Conservation (phyloP, 2,329 filamentous ascomycete genomes). For the Aspergillus bombycis region DNA sequence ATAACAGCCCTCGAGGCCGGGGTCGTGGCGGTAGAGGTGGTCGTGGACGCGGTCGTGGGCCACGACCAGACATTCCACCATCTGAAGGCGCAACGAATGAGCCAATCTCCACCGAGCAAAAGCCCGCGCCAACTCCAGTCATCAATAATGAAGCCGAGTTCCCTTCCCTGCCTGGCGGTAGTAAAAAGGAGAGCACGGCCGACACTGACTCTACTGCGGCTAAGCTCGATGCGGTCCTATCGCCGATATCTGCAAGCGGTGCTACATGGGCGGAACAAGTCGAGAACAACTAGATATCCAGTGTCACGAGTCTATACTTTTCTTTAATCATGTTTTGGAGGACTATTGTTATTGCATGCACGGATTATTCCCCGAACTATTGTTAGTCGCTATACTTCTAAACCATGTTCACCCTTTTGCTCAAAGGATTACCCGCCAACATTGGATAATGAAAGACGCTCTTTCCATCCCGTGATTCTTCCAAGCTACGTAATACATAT, state of each 20-base stretch:
- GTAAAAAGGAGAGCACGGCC: conserved; percentile 20
- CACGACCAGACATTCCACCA: conserved; percentile 26
- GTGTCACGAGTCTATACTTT: not conserved
- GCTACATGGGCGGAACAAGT: conserved; percentile 39
- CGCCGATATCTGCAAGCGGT: conserved; percentile 29
- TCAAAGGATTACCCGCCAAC: not conserved
- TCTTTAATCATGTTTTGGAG: not conserved
- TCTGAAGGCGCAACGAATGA: conserved; percentile 22
- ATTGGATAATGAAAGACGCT: not conserved
- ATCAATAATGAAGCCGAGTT: conserved; percentile 39
- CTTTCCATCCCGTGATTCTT: not conserved
- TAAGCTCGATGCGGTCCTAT: conserved; percentile 30
- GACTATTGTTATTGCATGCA: conserved; percentile 1
- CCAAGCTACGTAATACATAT: not conserved
- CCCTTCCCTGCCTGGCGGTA: conserved; percentile 37
- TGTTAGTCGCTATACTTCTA: not conserved
- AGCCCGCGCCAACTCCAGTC: conserved; percentile 19
- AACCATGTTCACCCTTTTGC: not conserved
- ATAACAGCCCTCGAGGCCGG: conserved; percentile 27
- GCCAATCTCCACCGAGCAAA: conserved; percentile 15
- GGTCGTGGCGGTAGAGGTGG: conserved; percentile 34
- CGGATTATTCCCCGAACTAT: conserved; percentile 10
- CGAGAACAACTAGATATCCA: conserved; percentile 17
- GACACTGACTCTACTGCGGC: conserved; percentile 21
- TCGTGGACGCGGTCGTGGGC: conserved; percentile 32